These are phyloP conservation scores for Ophiocordyceps robertsii DNA, from an alignment of 2,329 filamentous ascomycete genomes.

Conservation along the genomic window DNA sequence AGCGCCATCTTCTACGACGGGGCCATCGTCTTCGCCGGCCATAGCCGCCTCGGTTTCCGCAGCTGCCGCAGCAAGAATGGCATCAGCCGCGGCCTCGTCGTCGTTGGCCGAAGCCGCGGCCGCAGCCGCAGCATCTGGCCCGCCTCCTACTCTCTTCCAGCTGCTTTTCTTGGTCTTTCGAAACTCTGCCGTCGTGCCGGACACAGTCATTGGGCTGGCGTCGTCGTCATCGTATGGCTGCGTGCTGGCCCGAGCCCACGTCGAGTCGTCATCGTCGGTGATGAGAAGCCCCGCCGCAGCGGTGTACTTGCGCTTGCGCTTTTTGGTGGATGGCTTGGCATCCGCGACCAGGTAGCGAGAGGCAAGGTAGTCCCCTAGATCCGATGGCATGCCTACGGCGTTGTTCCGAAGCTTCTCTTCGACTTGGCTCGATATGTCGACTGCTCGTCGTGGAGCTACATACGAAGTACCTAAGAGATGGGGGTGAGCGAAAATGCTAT, in stretches of 20 bases:
- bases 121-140: conserved; percentile 9
- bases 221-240: conserved; percentile 39
- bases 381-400: conserved; percentile 31
- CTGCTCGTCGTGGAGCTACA: no score
- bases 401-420: background rate
- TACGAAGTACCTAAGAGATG: no score
- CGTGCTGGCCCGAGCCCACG: conserved; percentile 29
- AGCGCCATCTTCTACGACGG: conserved; percentile 28
- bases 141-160: conserved; percentile 59
- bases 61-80: conserved; percentile 60
- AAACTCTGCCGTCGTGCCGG: conserved; percentile 46
- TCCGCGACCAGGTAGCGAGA: conserved; percentile 69
- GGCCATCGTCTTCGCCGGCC: conserved; percentile 34
- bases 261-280: conserved; percentile 47
- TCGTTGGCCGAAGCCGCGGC: conserved; percentile 11
- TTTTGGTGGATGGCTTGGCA: conserved; percentile 40
- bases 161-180: conserved; percentile 63
- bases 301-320: conserved; percentile 47
- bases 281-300: conserved; percentile 42
- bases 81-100: conserved; percentile 51
- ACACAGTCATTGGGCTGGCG: conserved; percentile 34
- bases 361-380: conserved; percentile 75
- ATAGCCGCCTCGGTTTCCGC: conserved; percentile 46
- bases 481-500: no score
- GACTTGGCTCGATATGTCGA: background rate